Base-by-base conservation (phyloP, 2,329 filamentous ascomycete species). In the Daldinia sp. region DNA sequence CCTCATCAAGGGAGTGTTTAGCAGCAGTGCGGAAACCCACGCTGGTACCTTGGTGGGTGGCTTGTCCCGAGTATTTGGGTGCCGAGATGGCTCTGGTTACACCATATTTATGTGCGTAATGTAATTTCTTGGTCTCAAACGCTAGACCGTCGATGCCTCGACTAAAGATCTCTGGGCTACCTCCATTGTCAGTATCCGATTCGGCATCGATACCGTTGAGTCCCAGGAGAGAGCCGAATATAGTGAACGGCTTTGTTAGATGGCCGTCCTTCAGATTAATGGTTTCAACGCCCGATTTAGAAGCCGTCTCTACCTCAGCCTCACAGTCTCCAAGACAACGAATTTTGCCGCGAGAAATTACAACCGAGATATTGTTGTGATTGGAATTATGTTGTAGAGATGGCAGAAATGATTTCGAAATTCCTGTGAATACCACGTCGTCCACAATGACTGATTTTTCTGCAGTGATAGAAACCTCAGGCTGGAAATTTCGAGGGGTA, bases 191-290 rank as follows among this genome's bases (percentile, higher is more conserved):
- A 0, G 84, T 87, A 51, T 80, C 79, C 6, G 80, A 75, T 69
- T 92, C 90, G 4, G 83, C 82, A 64, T 87, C 85, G 60, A 92
- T 91, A 60, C 88, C 89, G 68, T 86, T 86, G 6, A 92, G 82
- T 0, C 90, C 90, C 0, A 92, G 79, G 1, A 81, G 81, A 3
- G 88, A 86, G 0, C 86, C 89, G 33, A 91, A 87, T 1, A 86
- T 87, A 2, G 87, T 89, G 68, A 91, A 85, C 0, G 88, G 82
- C 5, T 85, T 82, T 5, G 86, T 85, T n/a, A 92, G 74, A 73
- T 91, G 83, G 0, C 90, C 90, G 70, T 92, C 84, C 20, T 82
- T 73, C 5, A 92, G 82, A 6, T 80, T 61, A 28, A 92, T 76
- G 1, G 81, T 74, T 53, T 79, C 78, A 62, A 76, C 74, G 4